Conservation (phyloP, 139 green algal genomes). For the Yamagishiella unicocca region DNA sequence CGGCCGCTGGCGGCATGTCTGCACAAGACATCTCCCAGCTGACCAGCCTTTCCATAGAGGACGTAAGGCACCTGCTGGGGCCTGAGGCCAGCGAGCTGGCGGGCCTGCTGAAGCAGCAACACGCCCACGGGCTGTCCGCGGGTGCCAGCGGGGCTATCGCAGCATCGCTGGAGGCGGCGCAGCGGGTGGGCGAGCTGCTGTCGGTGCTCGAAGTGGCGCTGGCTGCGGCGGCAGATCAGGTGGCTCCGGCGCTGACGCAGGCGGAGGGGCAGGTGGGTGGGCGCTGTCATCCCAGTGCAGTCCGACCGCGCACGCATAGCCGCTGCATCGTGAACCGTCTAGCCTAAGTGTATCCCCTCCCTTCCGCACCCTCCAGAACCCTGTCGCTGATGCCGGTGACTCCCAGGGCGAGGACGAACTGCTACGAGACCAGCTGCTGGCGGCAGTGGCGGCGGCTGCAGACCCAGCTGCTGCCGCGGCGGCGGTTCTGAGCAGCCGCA, state of each 20-base stretch:
- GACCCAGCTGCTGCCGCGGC: not conserved
- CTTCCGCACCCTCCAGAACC: too few relatives aligned
- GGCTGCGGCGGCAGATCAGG: not conserved
- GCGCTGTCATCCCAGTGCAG: too few relatives aligned
- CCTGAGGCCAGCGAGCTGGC: not conserved
- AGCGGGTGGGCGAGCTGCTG: slow-evolving; percentile 31
- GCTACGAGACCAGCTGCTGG: slow-evolving; percentile 32
- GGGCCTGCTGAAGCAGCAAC: not conserved
- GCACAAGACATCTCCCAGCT: slow-evolving; percentile 51
- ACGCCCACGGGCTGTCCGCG: not conserved
- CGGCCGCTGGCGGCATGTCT: not conserved
- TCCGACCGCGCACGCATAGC: too few relatives aligned
- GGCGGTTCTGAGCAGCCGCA: not conserved
- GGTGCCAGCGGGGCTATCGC: not conserved
- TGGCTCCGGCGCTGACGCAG: not conserved
- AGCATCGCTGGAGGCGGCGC: slow-evolving; percentile 15
- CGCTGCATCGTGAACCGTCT: too few relatives aligned
- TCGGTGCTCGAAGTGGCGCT: slow-evolving; percentile 24
- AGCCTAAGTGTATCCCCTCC: too few relatives aligned
- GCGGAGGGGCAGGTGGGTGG: not conserved
- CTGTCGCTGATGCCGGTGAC: slow-evolving; percentile 7
- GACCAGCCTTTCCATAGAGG: slow-evolving; percentile 49
- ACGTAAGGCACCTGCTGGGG: slow-evolving; percentile 56
- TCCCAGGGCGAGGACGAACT: not conserved
- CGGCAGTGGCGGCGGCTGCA: not conserved